These are phyloP conservation scores for Barnettozyma californica DNA, from an alignment of 805 yeast species.

Conservation along the genomic window DNA sequence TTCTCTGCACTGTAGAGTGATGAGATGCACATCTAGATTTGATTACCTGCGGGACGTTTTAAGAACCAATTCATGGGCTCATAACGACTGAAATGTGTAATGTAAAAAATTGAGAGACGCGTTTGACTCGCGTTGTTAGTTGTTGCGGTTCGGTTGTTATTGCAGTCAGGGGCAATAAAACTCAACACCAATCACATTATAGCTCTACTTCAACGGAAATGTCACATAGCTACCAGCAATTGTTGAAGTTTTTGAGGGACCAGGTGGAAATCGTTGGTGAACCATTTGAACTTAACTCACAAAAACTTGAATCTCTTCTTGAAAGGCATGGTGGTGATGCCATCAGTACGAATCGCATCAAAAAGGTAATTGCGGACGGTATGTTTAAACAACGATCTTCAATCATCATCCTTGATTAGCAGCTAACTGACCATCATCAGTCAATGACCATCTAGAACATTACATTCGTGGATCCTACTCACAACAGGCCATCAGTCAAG, in stretches of 20 bases:
- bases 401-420: neutral
- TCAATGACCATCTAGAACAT: neutral
- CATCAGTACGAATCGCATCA: neutral
- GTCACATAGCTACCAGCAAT: conserved; percentile 7
- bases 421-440: neutral
- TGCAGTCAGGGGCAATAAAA: too few relatives aligned
- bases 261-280: conserved; percentile 8
- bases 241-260: conserved; percentile 12
- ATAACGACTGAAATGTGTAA: too few relatives aligned
- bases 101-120: too few relatives aligned
- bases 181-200: too few relatives aligned
- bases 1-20: too few relatives aligned
- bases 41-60: too few relatives aligned
- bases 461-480: conserved; percentile 14
- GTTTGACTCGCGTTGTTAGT: too few relatives aligned
- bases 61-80: too few relatives aligned
- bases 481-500: conserved; percentile 19
- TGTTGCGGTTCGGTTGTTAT: too few relatives aligned
- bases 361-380: neutral
- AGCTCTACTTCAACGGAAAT: neutral
- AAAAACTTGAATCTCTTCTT: neutral
- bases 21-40: too few relatives aligned
- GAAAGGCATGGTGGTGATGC: conserved; percentile 2
- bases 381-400: neutral
- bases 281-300: conserved; percentile 10